Evolutionary conservation across 2,329 filamentous ascomycete species (phyloP).

Genomic region (Karstenula rhodostoma): DNA sequence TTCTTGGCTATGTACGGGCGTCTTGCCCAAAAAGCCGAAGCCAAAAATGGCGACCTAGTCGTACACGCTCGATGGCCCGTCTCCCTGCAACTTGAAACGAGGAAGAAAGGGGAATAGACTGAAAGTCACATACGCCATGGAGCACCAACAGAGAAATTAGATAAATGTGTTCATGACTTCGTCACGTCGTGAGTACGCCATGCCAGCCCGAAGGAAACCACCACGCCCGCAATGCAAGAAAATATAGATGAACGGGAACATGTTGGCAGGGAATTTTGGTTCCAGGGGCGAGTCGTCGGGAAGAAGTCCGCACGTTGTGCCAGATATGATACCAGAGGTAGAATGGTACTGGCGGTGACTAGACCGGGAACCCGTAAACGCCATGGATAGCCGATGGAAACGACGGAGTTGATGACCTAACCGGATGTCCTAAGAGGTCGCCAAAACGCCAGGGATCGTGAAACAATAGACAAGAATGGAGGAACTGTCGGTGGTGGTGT

Average conservation of each 20-base stretch:
- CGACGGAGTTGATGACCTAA: constrained; percentile 28
- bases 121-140: neutral
- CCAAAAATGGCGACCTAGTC: neutral
- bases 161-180: constrained; percentile 45
- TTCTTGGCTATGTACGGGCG: constrained; percentile 11
- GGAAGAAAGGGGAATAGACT: constrained; percentile 11
- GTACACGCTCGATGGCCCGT: constrained; percentile 7
- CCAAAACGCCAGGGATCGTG: constrained; percentile 42
- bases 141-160: constrained; percentile 30
- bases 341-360: constrained; percentile 17
- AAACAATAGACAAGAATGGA: constrained; percentile 52
- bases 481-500: constrained; percentile 32
- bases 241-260: constrained; percentile 35
- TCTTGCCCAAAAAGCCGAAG: neutral
- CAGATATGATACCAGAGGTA: constrained; percentile 12
- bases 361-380: constrained; percentile 37
- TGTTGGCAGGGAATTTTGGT: neutral
- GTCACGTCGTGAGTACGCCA: constrained; percentile 44
- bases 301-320: constrained; percentile 10
- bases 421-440: constrained; percentile 32
- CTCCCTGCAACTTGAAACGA: neutral
- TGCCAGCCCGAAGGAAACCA: constrained; percentile 24
- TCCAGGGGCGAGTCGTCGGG: neutral
- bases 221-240: constrained; percentile 43
- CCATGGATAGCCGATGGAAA: constrained; percentile 31